These are phyloP conservation scores for Epichloe gansuensis DNA, from an alignment of 2,329 filamentous ascomycete species.

Conservation along the genomic window DNA sequence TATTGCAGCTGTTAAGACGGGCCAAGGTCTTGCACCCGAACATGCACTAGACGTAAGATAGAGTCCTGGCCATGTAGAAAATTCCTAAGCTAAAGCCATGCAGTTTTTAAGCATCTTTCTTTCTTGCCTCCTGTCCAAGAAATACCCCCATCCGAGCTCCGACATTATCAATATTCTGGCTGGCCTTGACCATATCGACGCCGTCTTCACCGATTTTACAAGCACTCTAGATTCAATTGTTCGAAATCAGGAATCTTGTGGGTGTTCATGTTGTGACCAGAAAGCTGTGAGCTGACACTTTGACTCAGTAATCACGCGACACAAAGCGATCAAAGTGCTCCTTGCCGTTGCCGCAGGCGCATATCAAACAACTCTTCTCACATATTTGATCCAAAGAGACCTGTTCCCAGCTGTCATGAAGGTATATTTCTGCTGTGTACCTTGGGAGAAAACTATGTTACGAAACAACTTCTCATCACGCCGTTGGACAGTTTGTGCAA, in stretches of 20 bases:
- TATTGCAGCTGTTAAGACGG: conserved; percentile 54
- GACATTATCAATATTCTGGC: conserved; percentile 86
- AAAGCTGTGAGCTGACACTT: background rate
- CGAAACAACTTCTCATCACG: conserved; percentile 2
- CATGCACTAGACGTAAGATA: conserved; percentile 73
- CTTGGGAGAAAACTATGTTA: background rate
- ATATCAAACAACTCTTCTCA: conserved; percentile 86
- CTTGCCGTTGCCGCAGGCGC: conserved; percentile 83
- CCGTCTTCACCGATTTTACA: conserved; percentile 80
- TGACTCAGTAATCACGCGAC: conserved; percentile 55
- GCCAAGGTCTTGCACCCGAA: conserved; percentile 50
- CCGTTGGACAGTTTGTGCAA: conserved; percentile 55
- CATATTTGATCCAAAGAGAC: conserved; percentile 90
- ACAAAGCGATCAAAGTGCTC: conserved; percentile 69
- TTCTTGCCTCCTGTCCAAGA: conserved; percentile 69
- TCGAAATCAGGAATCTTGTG: conserved; percentile 59
- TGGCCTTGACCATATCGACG: conserved; percentile 79
- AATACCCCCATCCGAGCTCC: conserved; percentile 88
- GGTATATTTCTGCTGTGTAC: conserved; percentile 34
- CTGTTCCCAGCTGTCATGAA: conserved; percentile 93
- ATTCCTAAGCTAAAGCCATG: conserved; percentile 11
- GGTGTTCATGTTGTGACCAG: conserved; percentile 20
- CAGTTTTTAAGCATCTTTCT: conserved; percentile 88
- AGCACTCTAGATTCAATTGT: conserved; percentile 72
- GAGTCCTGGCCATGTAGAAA: background rate